Percentiles rank a stretch among this genome's conserved stretches.
Conservation (phyloP, 371 early-diverging fungal genomes). For the Mortierella sp. region DNA sequence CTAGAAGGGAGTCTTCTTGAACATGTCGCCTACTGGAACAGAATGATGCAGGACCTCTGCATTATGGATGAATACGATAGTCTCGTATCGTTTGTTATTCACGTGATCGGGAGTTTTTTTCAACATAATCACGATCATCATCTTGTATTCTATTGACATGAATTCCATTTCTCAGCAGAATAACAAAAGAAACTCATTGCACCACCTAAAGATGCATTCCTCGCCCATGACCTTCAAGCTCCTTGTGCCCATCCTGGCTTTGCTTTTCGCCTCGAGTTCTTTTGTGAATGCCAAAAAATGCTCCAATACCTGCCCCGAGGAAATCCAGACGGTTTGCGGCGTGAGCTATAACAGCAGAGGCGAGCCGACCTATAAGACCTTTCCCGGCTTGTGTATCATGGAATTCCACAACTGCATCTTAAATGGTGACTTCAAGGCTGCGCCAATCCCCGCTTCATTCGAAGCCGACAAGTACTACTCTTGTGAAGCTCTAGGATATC, state of each 20-base stretch:
- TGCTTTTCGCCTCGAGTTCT: not conserved
- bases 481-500: slow-evolving; percentile 1
- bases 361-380: not conserved
- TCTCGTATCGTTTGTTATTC: too few relatives aligned
- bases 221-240: not conserved
- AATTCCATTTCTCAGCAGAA: not conserved
- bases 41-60: too few relatives aligned
- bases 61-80: too few relatives aligned
- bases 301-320: slow-evolving; percentile 2
- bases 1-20: too few relatives aligned
- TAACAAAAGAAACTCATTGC: not conserved
- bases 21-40: too few relatives aligned
- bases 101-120: too few relatives aligned
- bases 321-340: not conserved
- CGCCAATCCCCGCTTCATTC: not conserved
- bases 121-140: too few relatives aligned
- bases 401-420: slow-evolving; percentile 1
- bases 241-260: not conserved
- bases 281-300: not conserved
- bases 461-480: not conserved
- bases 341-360: not conserved
- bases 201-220: not conserved
- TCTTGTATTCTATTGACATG: too few relatives aligned
- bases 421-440: not conserved
- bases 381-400: not conserved